phyloP scores from a whole-genome alignment of 2,329 filamentous ascomycete species.

The Hymenotorrendiella dingleyae region DNA sequence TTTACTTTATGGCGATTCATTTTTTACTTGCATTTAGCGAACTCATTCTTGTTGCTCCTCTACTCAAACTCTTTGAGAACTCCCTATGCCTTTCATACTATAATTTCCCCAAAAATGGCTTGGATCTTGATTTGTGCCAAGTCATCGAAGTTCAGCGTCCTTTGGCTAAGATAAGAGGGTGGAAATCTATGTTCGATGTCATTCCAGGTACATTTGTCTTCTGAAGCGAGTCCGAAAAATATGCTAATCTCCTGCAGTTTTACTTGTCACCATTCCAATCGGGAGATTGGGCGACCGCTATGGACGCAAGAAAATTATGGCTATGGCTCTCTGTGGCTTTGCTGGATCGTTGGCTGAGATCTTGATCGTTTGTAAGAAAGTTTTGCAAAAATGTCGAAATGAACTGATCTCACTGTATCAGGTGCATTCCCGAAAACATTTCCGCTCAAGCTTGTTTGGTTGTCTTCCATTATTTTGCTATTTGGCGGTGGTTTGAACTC shows the following conservation, averaged over 20 bases:
- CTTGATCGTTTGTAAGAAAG: conserved; percentile 26
- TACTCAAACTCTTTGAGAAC: conserved; percentile 27
- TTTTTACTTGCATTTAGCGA: conserved; percentile 28
- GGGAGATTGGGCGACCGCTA: conserved; percentile 26
- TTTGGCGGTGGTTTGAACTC: conserved; percentile 28
- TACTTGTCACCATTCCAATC: conserved; percentile 28
- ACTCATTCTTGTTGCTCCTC: conserved; percentile 26
- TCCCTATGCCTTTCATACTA: conserved; percentile 26
- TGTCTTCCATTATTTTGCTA: conserved; percentile 25
- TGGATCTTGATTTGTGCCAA: conserved; percentile 23
- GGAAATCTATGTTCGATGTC: conserved; percentile 28
- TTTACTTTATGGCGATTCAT: conserved; percentile 29
- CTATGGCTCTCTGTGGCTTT: conserved; percentile 24
- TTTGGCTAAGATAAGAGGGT: conserved; percentile 27
- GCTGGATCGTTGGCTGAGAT: conserved; percentile 20
- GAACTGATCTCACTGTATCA: conserved; percentile 1
- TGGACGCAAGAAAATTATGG: conserved; percentile 25
- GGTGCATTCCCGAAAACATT: conserved; percentile 26
- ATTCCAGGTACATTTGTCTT: conserved; percentile 22
- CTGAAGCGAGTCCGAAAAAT: neutral
- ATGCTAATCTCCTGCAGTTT: conserved; percentile 15
- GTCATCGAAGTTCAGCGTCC: conserved; percentile 24
- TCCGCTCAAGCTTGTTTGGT: conserved; percentile 24
- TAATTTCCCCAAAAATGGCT: conserved; percentile 17
- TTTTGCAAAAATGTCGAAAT: neutral